Evolutionary conservation across 2,329 filamentous ascomycete genomes (phyloP).

Genomic region (Venturia pyrina): DNA sequence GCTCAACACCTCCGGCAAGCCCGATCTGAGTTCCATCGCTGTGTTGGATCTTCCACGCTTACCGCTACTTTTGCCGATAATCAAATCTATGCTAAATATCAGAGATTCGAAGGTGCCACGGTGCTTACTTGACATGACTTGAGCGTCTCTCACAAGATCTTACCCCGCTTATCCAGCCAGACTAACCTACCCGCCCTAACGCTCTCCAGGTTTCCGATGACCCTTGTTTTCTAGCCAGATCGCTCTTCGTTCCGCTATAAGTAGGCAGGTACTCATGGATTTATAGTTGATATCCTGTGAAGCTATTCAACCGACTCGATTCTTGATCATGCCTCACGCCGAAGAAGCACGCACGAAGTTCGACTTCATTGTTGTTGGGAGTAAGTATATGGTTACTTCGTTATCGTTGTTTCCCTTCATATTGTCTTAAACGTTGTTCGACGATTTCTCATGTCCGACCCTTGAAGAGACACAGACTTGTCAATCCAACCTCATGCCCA

Average conservation of each 20-base stretch:
- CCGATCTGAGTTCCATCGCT: not conserved
- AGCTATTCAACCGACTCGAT: not conserved
- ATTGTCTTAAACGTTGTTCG: not conserved
- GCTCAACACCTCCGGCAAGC: not conserved
- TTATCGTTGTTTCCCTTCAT: not conserved
- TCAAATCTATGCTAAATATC: not conserved
- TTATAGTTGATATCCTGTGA: not conserved
- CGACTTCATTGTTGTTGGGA: conserved; percentile 14
- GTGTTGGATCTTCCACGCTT: not conserved
- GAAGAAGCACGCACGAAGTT: conserved; percentile 9
- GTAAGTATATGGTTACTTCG: conserved; percentile 2
- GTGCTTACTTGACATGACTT: not conserved
- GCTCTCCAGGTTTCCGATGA: not conserved
- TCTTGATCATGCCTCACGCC: not conserved
- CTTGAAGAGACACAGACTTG: too few species aligned
- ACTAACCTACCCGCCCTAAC: not conserved
- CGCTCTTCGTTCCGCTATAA: not conserved
- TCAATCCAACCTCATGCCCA: not conserved
- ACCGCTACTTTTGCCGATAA: not conserved
- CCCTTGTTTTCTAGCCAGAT: not conserved
- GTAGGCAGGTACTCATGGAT: not conserved
- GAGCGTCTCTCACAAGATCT: not conserved
- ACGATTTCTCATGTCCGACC: not conserved
- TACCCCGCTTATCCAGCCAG: not conserved
- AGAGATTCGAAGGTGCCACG: not conserved